Evolutionary conservation across 2,329 filamentous ascomycete species (phyloP).

Genomic region (Lasiodiplodia sp.): DNA sequence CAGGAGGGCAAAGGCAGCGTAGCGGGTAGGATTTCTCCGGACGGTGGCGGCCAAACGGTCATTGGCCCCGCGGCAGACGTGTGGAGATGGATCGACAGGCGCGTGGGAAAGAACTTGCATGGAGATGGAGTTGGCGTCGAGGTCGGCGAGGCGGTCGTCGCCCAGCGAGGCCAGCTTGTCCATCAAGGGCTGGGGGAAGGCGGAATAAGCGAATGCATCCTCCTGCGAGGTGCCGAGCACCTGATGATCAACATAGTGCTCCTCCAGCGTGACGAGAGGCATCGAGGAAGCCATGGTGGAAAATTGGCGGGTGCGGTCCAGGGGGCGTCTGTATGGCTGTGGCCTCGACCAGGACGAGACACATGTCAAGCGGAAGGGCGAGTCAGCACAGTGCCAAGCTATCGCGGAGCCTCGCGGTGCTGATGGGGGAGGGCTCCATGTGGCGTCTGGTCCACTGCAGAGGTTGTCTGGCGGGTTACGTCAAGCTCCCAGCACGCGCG

Average conservation of each 20-base stretch:
- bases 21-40: constrained; percentile 41
- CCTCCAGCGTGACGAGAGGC: constrained; percentile 28
- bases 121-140: constrained; percentile 29
- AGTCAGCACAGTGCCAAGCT: constrained; percentile 27
- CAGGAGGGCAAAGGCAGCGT: constrained; percentile 52
- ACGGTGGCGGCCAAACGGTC: constrained; percentile 26
- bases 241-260: constrained; percentile 26
- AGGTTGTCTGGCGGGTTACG: constrained; percentile 23
- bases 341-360: neutral
- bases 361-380: constrained; percentile 15
- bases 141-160: constrained; percentile 28
- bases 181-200: constrained; percentile 21
- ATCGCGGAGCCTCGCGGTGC: constrained; percentile 16
- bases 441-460: constrained; percentile 17
- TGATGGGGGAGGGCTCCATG: constrained; percentile 24
- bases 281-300: constrained; percentile 20
- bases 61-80: constrained; percentile 23
- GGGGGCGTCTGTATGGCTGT: constrained; percentile 16
- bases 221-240: constrained; percentile 21
- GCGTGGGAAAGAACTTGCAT: constrained; percentile 28
- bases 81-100: constrained; percentile 28
- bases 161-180: constrained; percentile 25
- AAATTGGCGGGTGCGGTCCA: constrained; percentile 11
- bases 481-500: constrained; percentile 24
- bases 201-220: constrained; percentile 20